Base-by-base conservation (phyloP, 495 filamentous ascomycete genomes). In the Talaromyces trachyspermus region DNA sequence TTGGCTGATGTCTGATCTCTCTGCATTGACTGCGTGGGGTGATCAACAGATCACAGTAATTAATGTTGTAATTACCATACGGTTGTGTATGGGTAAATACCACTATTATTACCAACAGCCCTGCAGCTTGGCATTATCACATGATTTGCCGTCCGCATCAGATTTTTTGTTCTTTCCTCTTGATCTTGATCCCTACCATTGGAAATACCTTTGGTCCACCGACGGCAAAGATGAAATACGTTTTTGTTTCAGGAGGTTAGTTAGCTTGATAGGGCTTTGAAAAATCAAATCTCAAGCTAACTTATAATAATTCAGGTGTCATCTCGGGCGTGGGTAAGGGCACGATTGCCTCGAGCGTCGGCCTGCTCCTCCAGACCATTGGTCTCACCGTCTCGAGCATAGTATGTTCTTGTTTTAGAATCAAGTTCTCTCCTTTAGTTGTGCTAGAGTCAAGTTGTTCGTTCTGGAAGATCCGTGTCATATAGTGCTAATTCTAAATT, bases 311-410 rank as follows among this genome's bases (percentile, higher is more conserved):
- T 22, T 41, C 44, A 84, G 82, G 85, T 72, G 81, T 86, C 54
- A 88, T 89, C 46, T 80, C 75, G 55, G 87, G 88, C 51, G 82
- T 92, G 60, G 87, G 86, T 49, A 91, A 91, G 69, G 86, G 88
- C 58, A 77, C 86, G 40, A 87, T 88, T 58, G 80, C 83, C 84
- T 77, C 62, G 62, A 61, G 54, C 47, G 77, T 80, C n/a, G 88
- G 87, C 27, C 69, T 89, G 51, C 73, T 95, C 49, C 77, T 95
- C 47, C 95, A 95, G 76, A 89, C 89, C 2, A 71, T 78, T 46
- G 89, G 89, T 39, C 70, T 87, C 33, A 84, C 80, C 64, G 80
- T 83, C 69, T 60, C 72, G 57, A 52, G 47, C 46, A 64, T 62
- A 52, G 39, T 42, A 42, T 26, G 39, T 42, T 0, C 3, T 18